Evolutionary conservation across 192 early-diverging fungal species (phyloP), one percentile per base, ranked within the genome.

Genomic region (Backusella psychrophila): DNA sequence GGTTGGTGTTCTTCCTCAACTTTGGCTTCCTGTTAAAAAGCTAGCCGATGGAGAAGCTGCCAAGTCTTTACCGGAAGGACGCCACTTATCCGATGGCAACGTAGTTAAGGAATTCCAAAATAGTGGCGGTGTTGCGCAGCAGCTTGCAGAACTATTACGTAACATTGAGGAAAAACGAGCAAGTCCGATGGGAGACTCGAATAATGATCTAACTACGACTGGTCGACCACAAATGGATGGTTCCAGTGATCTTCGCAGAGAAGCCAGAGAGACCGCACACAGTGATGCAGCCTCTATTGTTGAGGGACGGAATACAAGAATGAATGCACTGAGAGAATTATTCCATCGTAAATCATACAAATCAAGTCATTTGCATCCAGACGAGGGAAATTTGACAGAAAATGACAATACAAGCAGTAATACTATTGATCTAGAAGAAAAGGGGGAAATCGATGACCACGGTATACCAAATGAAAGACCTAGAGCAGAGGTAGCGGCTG

Each of bases 1-100:
- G 1, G 78, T 89, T 11, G 91, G 92, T 21, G 83, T 83, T 12
- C 72, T 94, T 53, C 93, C 93, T 5, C 83, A 87, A 33, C 77
- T 93, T 23, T 94, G 93, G 93, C 81, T 94, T 56, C 93, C 93
- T 21, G 83, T 90, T 33, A 86, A 83, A 71, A 36, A 38, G 5
- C 46, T 29, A 11, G 12, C 5, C 6, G 38, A 29, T 6, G 72
- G 42, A 29, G 52, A 73, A 68, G 17, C 56, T 23, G 14, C 17
- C 15, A 68, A 31, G 38, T 49, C 67, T 9, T 14, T 49, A 1
- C 52, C 29, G 6, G 7, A 49, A n/a, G 12, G 17, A 29, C 53
- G 12, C 38, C 73, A 34, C 29, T 74, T 11, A 39, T 44, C 44
- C 72, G 39, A 39, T 34, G 72, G 6, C 26, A n/a, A 53, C 39